Evolutionary conservation across 1,284 basidiomycete genomes (phyloP), one percentile per base, ranked within the genome.

Genomic region (Takashimella tepidaria): DNA sequence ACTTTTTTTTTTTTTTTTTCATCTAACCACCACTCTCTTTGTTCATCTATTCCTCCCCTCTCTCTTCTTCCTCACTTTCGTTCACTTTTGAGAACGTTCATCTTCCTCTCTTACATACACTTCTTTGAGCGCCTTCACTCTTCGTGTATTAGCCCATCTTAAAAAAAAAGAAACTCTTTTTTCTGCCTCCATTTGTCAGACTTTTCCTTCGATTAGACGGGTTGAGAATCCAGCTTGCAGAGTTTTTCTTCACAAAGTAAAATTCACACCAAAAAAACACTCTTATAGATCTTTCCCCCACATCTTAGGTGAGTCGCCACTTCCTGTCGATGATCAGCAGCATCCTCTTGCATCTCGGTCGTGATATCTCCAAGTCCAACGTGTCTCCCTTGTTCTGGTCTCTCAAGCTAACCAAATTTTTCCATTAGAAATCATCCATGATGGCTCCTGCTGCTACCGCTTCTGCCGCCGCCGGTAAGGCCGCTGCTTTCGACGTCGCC

Each of bases 371-470:
- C n/a, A n/a, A n/a, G n/a, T n/a, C n/a, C n/a, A n/a, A n/a, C n/a
- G n/a, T 37, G 11, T n/a, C 24, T 49, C 12, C 41, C 31, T 21
- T 49, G 13, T 27, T 49, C 26, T 16, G n/a, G n/a, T n/a, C n/a
- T n/a, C 31, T 16, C 31, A 8, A 8, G 31, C 31, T 37, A 37
- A 37, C 31, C 31, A 8, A 37, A 37, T 16, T 16, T n/a, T n/a
- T n/a, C n/a, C n/a, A n/a, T 16, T 16, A 37, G 31, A 37, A 8
- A 37, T 37, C 31, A 37, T 57, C 53, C 56, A 71, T 67, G 64
- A 72, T 74, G 72, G 67, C 70, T 56, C 71, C 70, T 53, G 68
- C 72, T 69, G 68, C 69, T 70, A 63, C 68, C 49, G 59, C 68
- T 47, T 56, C 69, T 53, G 61, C 66, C 51, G 53, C 69, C 42